These are phyloP conservation scores for Aciculosporium take DNA, from an alignment of 2,329 filamentous ascomycete genomes.

Conservation along the genomic window DNA sequence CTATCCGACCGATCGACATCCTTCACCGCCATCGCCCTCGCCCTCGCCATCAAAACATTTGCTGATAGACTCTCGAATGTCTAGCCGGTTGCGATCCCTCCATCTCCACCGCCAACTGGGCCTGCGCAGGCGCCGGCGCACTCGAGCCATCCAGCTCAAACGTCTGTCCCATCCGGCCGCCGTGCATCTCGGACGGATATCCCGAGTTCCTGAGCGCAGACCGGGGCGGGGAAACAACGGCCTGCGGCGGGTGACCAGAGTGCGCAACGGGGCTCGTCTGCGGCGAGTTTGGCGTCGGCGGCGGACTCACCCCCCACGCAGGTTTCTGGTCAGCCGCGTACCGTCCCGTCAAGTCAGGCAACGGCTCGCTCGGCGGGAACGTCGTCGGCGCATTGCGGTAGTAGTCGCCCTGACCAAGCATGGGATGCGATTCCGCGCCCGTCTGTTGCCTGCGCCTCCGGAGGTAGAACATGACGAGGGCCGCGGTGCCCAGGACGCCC, in stretches of 20 bases:
- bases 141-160: slow-evolving; percentile 10
- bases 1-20: no score
- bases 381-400: slow-evolving; percentile 10
- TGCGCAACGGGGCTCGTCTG: background rate
- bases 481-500: slow-evolving; percentile 15
- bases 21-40: no score
- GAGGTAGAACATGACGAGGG: slow-evolving; percentile 13
- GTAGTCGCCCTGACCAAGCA: slow-evolving; percentile 13
- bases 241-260: background rate
- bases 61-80: background rate
- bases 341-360: slow-evolving; percentile 7
- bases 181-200: slow-evolving; percentile 1
- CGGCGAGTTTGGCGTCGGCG: background rate
- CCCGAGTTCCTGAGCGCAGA: background rate
- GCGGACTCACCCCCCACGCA: slow-evolving; percentile 5
- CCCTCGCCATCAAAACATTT: no score
- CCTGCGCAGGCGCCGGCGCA: background rate
- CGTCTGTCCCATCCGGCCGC: background rate
- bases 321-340: slow-evolving; percentile 7
- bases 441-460: slow-evolving; percentile 15
- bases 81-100: slow-evolving; percentile 5
- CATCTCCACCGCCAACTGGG: slow-evolving; percentile 6
- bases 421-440: slow-evolving; percentile 17
- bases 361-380: slow-evolving; percentile 11
- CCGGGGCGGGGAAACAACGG: background rate